A percentile compares a stretch with the other conserved stretches of the same genome.
phyloP scores from a whole-genome alignment of 1,284 basidiomycete species.

The Rhodotorula sp. region DNA sequence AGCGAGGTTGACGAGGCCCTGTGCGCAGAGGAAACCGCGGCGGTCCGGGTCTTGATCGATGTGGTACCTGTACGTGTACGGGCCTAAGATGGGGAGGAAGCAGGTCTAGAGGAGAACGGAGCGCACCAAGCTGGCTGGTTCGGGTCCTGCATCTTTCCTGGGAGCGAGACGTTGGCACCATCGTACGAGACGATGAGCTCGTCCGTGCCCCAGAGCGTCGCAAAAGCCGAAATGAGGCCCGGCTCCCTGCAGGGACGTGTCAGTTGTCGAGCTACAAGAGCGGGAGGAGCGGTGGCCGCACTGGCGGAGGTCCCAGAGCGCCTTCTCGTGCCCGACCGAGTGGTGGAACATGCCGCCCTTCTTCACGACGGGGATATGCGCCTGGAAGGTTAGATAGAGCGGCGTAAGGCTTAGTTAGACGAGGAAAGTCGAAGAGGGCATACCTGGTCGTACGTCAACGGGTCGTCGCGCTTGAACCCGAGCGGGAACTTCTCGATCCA shows the following conservation, averaged over 20 bases:
- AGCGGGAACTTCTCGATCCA: constrained; percentile 42
- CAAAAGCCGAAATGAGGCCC: constrained; percentile 50
- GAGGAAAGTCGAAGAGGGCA: constrained; percentile 32
- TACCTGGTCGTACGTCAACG: constrained; percentile 42
- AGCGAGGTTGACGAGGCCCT: constrained; percentile 53
- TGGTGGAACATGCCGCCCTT: no score
- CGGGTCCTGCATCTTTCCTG: no score
- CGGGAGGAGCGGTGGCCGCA: not conserved
- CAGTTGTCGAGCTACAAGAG: no score
- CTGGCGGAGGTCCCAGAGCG: not conserved
- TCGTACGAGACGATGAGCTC: constrained; percentile 35
- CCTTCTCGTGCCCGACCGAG: constrained; percentile 12
- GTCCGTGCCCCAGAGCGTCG: constrained; percentile 39
- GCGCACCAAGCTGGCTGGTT: no score
- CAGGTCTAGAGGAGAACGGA: no score
- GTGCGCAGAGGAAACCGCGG: constrained; percentile 50
- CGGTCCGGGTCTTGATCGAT: constrained; percentile 37
- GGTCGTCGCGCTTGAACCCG: constrained; percentile 48
- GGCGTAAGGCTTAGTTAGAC: constrained; percentile 7
- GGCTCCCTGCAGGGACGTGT: constrained; percentile 41
- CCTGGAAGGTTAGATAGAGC: no score
- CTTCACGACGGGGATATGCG: no score
- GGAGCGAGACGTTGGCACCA: constrained; percentile 49
- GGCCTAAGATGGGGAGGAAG: no score
- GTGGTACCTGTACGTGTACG: constrained; percentile 19